Conservation (phyloP, 352 stramenopile genomes). For the Phytophthora lateralis region DNA sequence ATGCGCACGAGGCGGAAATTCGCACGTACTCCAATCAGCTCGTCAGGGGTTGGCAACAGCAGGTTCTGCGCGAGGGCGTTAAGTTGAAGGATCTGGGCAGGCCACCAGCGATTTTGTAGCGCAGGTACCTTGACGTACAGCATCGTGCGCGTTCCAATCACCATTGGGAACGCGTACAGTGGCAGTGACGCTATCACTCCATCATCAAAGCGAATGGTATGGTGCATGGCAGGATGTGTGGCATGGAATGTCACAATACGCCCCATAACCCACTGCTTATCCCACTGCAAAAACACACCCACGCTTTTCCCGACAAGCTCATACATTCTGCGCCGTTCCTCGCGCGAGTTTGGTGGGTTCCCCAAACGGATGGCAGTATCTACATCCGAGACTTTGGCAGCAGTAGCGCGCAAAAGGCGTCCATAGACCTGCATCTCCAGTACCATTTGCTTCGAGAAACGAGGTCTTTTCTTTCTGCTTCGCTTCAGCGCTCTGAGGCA, state of each 20-base stretch:
- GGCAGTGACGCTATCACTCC: slow-evolving; percentile 60
- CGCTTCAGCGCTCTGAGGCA: slow-evolving; percentile 76
- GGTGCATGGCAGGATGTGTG: slow-evolving; percentile 48
- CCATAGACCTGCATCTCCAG: slow-evolving; percentile 85
- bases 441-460: slow-evolving; percentile 87
- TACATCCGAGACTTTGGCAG: slow-evolving; percentile 66
- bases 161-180: slow-evolving; percentile 71
- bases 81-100: slow-evolving; percentile 67
- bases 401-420: slow-evolving; percentile 60
- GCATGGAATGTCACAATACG: slow-evolving; percentile 69
- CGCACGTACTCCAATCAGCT: slow-evolving; percentile 34
- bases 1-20: slow-evolving; percentile 72
- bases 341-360: slow-evolving; percentile 49
- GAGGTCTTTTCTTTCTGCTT: slow-evolving; percentile 77
- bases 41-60: slow-evolving; percentile 42
- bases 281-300: slow-evolving; percentile 71
- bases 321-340: slow-evolving; percentile 61
- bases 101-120: slow-evolving; percentile 74
- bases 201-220: slow-evolving; percentile 78
- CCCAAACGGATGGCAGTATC: slow-evolving; percentile 47
- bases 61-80: slow-evolving; percentile 66
- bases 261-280: slow-evolving; percentile 82
- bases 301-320: slow-evolving; percentile 72
- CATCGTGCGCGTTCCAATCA: slow-evolving; percentile 68
- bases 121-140: slow-evolving; percentile 73